Percentiles rank a stretch among this genome's conserved stretches.
Evolutionary conservation across 1,284 basidiomycete species (phyloP).

Genomic region (Sphaerobolus stellatus): DNA sequence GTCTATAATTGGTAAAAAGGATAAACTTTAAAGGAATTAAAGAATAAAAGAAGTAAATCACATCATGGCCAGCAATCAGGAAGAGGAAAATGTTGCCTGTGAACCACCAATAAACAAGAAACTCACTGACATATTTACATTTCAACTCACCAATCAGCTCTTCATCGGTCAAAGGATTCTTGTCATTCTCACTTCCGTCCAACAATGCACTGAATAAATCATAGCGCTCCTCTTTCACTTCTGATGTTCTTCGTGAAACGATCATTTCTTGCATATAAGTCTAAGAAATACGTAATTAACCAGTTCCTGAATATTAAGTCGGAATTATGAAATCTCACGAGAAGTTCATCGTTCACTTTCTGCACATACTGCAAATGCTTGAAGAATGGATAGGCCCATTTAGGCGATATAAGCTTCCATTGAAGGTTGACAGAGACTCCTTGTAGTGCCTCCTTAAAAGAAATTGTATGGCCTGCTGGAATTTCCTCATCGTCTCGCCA

Average conservation of each 20-base stretch:
- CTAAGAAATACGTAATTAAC: conserved; percentile 22
- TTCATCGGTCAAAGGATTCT: conserved; percentile 9
- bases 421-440: conserved; percentile 45
- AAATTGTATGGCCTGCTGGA: conserved; percentile 48
- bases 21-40: background rate
- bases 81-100: conserved; percentile 20
- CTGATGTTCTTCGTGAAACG: conserved; percentile 39
- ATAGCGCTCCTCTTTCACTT: conserved; percentile 12
- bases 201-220: conserved; percentile 18
- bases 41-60: conserved; percentile 4
- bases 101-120: background rate
- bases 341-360: conserved; percentile 48
- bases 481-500: conserved; percentile 46
- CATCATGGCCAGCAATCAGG: conserved; percentile 21
- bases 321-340: conserved; percentile 40
- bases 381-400: conserved; percentile 44
- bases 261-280: conserved; percentile 59
- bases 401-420: conserved; percentile 44
- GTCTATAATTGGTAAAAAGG: conserved; percentile 35
- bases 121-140: background rate
- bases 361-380: conserved; percentile 35
- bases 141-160: conserved; percentile 20
- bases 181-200: conserved; percentile 15
- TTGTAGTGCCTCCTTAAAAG: conserved; percentile 57
- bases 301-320: background rate